Base-by-base conservation (phyloP, 2,329 filamentous ascomycete genomes). In the Akanthomyces uredinophilus region DNA sequence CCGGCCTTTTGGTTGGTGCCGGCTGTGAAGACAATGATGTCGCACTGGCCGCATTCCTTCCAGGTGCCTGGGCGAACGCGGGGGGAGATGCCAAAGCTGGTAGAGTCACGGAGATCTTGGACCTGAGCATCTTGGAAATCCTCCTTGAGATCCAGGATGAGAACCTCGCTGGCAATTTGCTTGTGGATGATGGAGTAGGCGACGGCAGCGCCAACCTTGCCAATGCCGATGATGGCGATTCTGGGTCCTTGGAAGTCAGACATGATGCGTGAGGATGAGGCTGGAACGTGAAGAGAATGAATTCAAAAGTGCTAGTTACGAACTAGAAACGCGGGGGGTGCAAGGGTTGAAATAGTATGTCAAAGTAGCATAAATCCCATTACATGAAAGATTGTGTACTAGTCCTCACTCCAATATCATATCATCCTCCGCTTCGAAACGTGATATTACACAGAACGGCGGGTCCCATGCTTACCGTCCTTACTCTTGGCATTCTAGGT, bases 21-120 rank as follows among this genome's bases (percentile, higher is more conserved):
- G 0, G 81, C 81, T 0, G 81, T 83, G 55, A 84, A 78, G 52
- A 85, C 75, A 7, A 84, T 75, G 35, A 85, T 78, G 66, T 84
- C 81, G 51, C 79, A 79, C 67, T 82, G 78, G n/a, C 77, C 74
- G 1, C 81, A 81, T 65, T 84, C 82, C 24, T 71, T 71, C 57
- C 77, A 73, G 22, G 73, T 75, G 20, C 76, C 81, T 1, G 75
- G 74, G 32, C 77, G 74, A 4, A 83, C 75, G 39, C 72, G 75
- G 5, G 77, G 80, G 22, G 71, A 70, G 44, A 73, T 77, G 32
- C 76, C 74, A 20, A 73, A 75, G 61, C 76, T 75, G 2, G 79
- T 80, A 0, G 77, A 79, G 69, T 85, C 82, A 24, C 74, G 73
- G 16, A 85, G 77, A 68, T 85, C 82, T 56, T 76, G 74, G 4